Conservation (phyloP, 768 basidiomycete species). For the Phallus indusiatus region DNA sequence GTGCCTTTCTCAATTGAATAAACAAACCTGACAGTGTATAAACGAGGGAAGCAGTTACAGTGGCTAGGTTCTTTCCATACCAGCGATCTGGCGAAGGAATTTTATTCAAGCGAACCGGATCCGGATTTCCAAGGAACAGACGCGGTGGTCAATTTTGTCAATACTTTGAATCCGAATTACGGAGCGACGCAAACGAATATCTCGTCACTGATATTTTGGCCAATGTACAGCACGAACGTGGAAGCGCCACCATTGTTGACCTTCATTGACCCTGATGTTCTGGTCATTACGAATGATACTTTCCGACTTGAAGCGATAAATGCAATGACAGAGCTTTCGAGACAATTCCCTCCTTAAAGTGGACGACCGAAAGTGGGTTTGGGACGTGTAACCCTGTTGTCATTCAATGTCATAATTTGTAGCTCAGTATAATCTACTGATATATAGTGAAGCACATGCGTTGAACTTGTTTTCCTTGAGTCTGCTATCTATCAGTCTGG, state of each 20-base stretch:
- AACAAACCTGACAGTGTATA: neutral
- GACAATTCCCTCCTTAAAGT: neutral
- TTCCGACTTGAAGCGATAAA: constrained; percentile 4
- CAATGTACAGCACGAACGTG: constrained; percentile 9
- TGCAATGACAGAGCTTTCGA: neutral
- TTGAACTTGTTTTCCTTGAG: no score
- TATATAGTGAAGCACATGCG: no score
- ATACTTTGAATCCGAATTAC: constrained; percentile 21
- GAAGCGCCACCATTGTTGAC: constrained; percentile 8
- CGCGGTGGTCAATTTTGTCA: constrained; percentile 16
- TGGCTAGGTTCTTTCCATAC: constrained; percentile 20
- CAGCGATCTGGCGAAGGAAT: constrained; percentile 11
- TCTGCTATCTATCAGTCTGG: no score
- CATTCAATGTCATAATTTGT: no score
- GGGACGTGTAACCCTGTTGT: no score
- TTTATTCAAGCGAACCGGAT: constrained; percentile 8
- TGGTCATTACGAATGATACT: constrained; percentile 14
- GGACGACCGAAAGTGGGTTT: neutral
- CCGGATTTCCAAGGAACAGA: constrained; percentile 13
- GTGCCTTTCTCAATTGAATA: neutral
- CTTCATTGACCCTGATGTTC: constrained; percentile 8
- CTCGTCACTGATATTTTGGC: constrained; percentile 12
- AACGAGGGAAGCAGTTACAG: constrained; percentile 13
- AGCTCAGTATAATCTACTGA: no score
- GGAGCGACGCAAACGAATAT: constrained; percentile 6